Percentiles rank a stretch among this genome's conserved stretches.
Evolutionary conservation across 176 grass and related monocot species (phyloP).

Genomic region (Eragrostis nindensis): DNA sequence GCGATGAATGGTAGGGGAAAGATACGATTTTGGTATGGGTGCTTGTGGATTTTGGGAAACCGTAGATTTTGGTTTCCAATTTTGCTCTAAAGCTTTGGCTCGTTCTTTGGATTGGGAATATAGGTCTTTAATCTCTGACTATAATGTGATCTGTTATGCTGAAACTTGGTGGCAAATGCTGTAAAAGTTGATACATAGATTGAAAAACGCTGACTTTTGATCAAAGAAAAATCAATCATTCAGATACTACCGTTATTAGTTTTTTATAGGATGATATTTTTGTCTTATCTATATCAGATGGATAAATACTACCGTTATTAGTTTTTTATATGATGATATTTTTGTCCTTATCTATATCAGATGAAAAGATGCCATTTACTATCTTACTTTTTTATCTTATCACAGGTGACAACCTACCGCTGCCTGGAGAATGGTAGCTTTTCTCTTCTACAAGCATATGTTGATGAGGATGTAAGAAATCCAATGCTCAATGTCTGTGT

Average conservation of each 20-base stretch:
- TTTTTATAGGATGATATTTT: background rate
- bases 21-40: background rate
- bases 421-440: slow-evolving; percentile 74
- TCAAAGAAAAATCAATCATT: background rate
- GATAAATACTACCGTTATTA: background rate
- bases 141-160: slow-evolving; percentile 3
- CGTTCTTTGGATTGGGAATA: background rate
- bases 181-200: background rate
- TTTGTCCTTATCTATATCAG: background rate
- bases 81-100: background rate
- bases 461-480: slow-evolving; percentile 79
- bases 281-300: too few relatives aligned
- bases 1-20: background rate
- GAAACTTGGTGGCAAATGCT: background rate
- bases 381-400: slow-evolving; percentile 28
- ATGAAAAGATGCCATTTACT: slow-evolving; percentile 20
- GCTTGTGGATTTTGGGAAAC: background rate
- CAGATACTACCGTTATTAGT: background rate
- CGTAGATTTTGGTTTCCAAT: background rate
- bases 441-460: slow-evolving; percentile 72
- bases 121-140: too few relatives aligned
- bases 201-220: background rate
- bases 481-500: slow-evolving; percentile 1
- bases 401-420: slow-evolving; percentile 78
- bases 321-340: background rate